Base-by-base conservation (phyloP, 2,329 filamentous ascomycete species). In the Juglanconis oblonga region DNA sequence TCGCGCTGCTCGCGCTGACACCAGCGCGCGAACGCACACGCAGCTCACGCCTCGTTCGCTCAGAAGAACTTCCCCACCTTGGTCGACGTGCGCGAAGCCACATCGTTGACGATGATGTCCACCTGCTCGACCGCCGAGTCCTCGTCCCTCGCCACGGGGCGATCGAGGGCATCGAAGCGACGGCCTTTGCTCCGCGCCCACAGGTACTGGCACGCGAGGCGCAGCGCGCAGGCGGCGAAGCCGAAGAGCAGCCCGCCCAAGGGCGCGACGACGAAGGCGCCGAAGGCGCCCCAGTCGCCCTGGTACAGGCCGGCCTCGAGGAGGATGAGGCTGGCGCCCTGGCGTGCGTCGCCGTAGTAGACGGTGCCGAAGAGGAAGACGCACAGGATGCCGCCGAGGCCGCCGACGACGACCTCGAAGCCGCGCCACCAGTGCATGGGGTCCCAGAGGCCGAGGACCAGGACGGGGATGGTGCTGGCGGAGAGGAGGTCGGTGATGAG, bases 281-380 rank as follows among this genome's bases (percentile, higher is more conserved):
- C 91, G 72, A 95, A 95, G 1, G 84, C 89, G 64, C 86, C 88
- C 91, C 91, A 95, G 72, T 94, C 90, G 52, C 87, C 81, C 0
- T 80, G 84, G 72, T 93, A 95, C 24, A 95, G 78, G 0, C 91
- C 91, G 65, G 87, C 79, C 70, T 91, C 81, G 11, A 95, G 76
- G 32, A 94, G 77, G 53, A 95, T 81, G 58, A 95, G 82, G 60
- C 87, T 79, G 1, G 81, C 87, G 5, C 88, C 91, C 6, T 80
- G 69, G 56, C 79, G 70, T 1, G 84, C 86, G 68, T 86, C 81
- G 51, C 87, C 88, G 70, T 90, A 93, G 77, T 93, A 95, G 62
- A 92, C 83, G 13, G 87, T 79, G 4, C 91, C 91, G 66, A 93
- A 95, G 68, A 94, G 81, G 76, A 93, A 95, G 63, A 95, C 88